Evolutionary conservation across 257 asterid genomes (phyloP), one percentile per base, ranked within the genome.

Genomic region (Catharanthus roseus): DNA sequence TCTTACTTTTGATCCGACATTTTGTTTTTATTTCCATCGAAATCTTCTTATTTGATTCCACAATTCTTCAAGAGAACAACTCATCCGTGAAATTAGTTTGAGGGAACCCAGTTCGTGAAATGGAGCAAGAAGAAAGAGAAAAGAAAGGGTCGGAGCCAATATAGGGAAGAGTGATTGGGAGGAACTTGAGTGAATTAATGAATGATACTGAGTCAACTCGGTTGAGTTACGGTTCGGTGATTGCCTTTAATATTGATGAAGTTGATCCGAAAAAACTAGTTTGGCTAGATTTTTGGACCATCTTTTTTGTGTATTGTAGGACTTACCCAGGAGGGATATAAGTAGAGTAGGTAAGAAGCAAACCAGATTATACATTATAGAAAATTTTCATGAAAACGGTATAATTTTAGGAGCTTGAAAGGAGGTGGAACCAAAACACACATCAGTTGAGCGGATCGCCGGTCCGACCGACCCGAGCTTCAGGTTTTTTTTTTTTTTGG

Each of bases 221-320:
- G 16, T 6, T 81, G 95, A 93, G 85, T 82, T 89, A 87, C 62
- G 99, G 99, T 38, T 93, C 99, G 31, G 88, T 93, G 0, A 86
- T 84, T 34, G 81, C 89, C 0, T 93, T 93, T 29, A 96, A 86
- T n/a, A 82, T 75, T 21, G 91, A 84, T 28, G 97, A 93, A 76
- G 95, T 93, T 31, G 97, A 93, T 86, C 96, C 96, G n/a, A 77
- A 97, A 88, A 57, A 86, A 86, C 66, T 74, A 95, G 1, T 33
- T n/a, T 93, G 53, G 86, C 90, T 77, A 97, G 96, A 67, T 91
- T 93, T 34, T 1, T 93, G n/a, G 97, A 91, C 24, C 95, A 85
- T n/a, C n/a, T n/a, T n/a, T n/a, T n/a, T n/a, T n/a, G n/a, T n/a
- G n/a, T n/a, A n/a, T n/a, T n/a, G n/a, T n/a, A n/a, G n/a, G n/a